Conservation (phyloP, 2,329 filamentous ascomycete species). For the Trichoderma breve region DNA sequence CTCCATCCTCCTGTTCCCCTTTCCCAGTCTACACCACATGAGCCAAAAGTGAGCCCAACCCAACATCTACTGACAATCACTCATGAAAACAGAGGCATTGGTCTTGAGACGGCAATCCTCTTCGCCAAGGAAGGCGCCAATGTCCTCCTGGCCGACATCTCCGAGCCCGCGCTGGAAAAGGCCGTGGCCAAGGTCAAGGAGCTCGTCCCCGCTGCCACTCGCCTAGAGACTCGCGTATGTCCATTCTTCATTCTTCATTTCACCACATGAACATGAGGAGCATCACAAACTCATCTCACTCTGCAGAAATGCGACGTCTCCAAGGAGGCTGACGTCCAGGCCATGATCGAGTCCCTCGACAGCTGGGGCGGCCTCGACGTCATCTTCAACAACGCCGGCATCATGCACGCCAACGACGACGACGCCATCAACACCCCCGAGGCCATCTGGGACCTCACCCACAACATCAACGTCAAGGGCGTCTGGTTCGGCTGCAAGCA, state of each 20-base stretch:
- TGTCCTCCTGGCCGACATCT: constrained; percentile 84
- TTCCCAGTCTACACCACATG: no score
- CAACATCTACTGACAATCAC: constrained; percentile 8
- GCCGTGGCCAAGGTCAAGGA: constrained; percentile 73
- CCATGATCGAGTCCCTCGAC: constrained; percentile 72
- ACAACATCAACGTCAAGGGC: constrained; percentile 94
- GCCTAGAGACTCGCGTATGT: constrained; percentile 58
- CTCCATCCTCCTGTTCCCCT: neutral
- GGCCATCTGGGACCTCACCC: constrained; percentile 90
- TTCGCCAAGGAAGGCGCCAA: constrained; percentile 86
- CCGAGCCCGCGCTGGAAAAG: constrained; percentile 71
- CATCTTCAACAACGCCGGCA: constrained; percentile 97
- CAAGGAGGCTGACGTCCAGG: constrained; percentile 75
- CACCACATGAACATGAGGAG: neutral
- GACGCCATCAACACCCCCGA: constrained; percentile 82
- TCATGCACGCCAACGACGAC: constrained; percentile 84
- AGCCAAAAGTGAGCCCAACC: neutral
- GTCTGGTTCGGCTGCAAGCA: constrained; percentile 98
- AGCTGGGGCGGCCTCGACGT: constrained; percentile 84
- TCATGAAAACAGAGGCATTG: constrained; percentile 68
- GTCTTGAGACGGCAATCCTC: constrained; percentile 86
- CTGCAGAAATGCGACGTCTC: constrained; percentile 67
- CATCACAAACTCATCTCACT: no score
- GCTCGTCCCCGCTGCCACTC: constrained; percentile 60
- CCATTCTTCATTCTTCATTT: neutral